phyloP scores from a whole-genome alignment of 768 basidiomycete genomes.

The Boletellus emodensis region DNA sequence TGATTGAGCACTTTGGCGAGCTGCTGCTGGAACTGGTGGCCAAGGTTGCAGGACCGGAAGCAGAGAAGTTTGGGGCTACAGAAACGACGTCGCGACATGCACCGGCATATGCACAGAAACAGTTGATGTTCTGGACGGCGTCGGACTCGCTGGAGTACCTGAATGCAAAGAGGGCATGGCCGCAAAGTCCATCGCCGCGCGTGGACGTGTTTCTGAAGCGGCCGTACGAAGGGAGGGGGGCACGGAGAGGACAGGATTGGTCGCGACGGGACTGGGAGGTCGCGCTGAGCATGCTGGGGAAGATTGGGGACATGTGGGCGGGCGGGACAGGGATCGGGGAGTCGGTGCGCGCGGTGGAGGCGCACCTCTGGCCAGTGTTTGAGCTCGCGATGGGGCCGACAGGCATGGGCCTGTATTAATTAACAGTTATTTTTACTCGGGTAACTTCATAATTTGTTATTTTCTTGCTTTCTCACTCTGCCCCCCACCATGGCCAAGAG shows the following conservation, averaged over 20 bases:
- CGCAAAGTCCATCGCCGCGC: constrained; percentile 37
- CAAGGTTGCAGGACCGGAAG: constrained; percentile 49
- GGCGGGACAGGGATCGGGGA: constrained; percentile 52
- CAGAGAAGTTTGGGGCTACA: constrained; percentile 34
- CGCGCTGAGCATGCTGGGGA: constrained; percentile 42
- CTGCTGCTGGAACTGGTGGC: constrained; percentile 56
- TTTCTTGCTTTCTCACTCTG: background rate
- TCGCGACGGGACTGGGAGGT: constrained; percentile 62
- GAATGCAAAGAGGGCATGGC: constrained; percentile 34
- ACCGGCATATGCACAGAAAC: constrained; percentile 43
- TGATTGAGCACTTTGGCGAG: constrained; percentile 64
- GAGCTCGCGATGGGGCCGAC: constrained; percentile 41
- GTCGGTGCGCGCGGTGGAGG: constrained; percentile 46
- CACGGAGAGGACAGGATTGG: constrained; percentile 74
- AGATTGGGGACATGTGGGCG: constrained; percentile 48
- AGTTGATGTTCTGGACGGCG: constrained; percentile 49
- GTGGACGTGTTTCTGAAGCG: constrained; percentile 50
- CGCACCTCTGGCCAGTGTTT: constrained; percentile 49
- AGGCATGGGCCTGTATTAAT: constrained; percentile 21
- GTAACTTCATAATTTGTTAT: background rate
- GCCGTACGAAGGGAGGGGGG: constrained; percentile 46
- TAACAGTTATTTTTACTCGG: background rate
- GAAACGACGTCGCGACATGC: constrained; percentile 51
- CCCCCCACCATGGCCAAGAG: constrained; percentile 37
- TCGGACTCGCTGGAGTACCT: constrained; percentile 59